A percentile compares a stretch with the other conserved stretches of the same genome.
These are phyloP conservation scores for Agaricales sp. DNA, from an alignment of 1,284 basidiomycete species.

Conservation along the genomic window DNA sequence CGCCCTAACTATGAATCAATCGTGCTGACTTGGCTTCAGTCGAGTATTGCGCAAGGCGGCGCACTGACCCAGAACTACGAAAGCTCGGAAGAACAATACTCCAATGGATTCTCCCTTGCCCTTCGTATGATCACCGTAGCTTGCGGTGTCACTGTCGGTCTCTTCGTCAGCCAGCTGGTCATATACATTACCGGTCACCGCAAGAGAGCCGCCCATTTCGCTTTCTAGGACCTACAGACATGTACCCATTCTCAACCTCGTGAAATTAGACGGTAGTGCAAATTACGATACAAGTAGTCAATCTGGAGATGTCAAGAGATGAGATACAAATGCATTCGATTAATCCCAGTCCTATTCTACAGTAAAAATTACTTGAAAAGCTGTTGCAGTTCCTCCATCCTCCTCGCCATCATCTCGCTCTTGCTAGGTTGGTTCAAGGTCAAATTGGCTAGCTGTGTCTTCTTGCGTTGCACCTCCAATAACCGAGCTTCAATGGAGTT, in stretches of 20 bases:
- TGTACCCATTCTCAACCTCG: too few relatives aligned
- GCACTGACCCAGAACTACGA: constrained; percentile 65
- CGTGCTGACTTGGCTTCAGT: constrained; percentile 29
- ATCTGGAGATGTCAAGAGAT: constrained; percentile 1
- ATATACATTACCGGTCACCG: constrained; percentile 69
- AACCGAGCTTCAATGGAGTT: constrained; percentile 88
- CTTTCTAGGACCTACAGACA: constrained; percentile 47
- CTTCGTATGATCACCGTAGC: constrained; percentile 78
- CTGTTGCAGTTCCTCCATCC: constrained; percentile 73
- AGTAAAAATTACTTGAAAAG: constrained; percentile 35
- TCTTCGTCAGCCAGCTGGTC: constrained; percentile 72
- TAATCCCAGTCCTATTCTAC: too few relatives aligned
- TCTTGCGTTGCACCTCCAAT: constrained; percentile 88
- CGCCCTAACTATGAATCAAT: constrained; percentile 6
- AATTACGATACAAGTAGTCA: constrained; percentile 3
- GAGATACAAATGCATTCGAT: constrained; percentile 6
- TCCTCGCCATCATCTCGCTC: constrained; percentile 72
- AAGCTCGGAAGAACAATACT: constrained; percentile 57
- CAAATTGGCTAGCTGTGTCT: constrained; percentile 87
- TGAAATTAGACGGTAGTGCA: too few relatives aligned
- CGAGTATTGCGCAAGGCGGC: constrained; percentile 78
- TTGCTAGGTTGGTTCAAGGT: constrained; percentile 78
- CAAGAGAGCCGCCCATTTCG: constrained; percentile 67
- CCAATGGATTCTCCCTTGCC: constrained; percentile 56
- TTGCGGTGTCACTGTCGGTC: constrained; percentile 78